phyloP scores from a whole-genome alignment of 2,329 filamentous ascomycete genomes.

The Exophiala sideris region DNA sequence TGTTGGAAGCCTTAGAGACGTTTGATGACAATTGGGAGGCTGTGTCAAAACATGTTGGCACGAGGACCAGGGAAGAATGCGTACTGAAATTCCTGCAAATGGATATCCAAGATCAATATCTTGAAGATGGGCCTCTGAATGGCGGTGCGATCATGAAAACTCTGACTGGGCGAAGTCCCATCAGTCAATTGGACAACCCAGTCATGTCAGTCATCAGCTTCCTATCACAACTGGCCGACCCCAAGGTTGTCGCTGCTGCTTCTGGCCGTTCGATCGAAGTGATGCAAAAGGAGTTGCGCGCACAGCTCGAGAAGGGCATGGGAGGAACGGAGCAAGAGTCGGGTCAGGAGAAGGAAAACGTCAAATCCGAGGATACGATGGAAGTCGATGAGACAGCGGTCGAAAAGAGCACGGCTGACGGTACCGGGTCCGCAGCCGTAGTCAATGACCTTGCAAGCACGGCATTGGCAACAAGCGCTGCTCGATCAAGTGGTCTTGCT shows the following conservation, averaged over 20 bases:
- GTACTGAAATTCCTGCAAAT: conserved; percentile 94
- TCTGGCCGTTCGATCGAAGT: conserved; percentile 84
- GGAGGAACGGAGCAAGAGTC: conserved; percentile 52
- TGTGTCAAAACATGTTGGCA: conserved; percentile 88
- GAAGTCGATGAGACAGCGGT: conserved; percentile 51
- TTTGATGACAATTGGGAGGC: conserved; percentile 96
- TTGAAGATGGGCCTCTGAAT: conserved; percentile 69
- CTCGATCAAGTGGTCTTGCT: conserved; percentile 79
- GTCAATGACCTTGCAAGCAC: conserved; percentile 62
- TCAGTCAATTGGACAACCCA: conserved; percentile 90
- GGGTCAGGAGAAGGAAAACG: conserved; percentile 43
- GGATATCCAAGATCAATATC: conserved; percentile 95
- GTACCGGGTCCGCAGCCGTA: conserved; percentile 62
- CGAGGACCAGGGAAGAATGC: conserved; percentile 89
- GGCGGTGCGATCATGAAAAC: conserved; percentile 64
- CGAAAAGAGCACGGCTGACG: conserved; percentile 29
- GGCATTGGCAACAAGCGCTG: conserved; percentile 80
- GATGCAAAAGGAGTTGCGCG: conserved; percentile 74
- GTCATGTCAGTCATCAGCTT: conserved; percentile 96
- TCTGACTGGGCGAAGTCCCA: conserved; percentile 76
- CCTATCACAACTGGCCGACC: conserved; percentile 85
- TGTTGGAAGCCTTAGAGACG: conserved; percentile 85
- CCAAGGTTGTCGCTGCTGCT: conserved; percentile 83
- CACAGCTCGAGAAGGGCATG: conserved; percentile 66
- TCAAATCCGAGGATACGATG: conserved; percentile 54